A percentile compares a stretch with the other conserved stretches of the same genome.
Conservation (phyloP, 306 rosid species). For the Vachellia collinsii region DNA sequence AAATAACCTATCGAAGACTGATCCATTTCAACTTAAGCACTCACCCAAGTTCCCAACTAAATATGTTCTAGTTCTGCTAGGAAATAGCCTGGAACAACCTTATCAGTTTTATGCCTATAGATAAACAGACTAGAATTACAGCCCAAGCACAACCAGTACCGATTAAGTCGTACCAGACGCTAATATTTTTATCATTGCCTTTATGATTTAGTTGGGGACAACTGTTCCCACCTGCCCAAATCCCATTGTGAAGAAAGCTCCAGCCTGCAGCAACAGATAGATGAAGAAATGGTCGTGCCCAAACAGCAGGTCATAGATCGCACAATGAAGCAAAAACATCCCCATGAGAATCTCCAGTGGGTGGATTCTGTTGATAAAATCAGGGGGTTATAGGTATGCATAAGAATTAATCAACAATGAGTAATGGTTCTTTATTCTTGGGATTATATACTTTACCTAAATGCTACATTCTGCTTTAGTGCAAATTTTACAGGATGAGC, state of each 20-base stretch:
- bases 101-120: constrained; percentile 16
- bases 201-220: constrained; percentile 44
- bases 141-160: constrained; percentile 32
- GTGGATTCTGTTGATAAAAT: constrained; percentile 49
- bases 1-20: constrained; percentile 1
- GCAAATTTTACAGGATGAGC: constrained; percentile 3
- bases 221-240: constrained; percentile 59
- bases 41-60: neutral
- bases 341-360: constrained; percentile 67
- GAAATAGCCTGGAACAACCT: constrained; percentile 25
- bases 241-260: constrained; percentile 63
- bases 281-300: constrained; percentile 57
- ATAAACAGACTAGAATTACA: constrained; percentile 13
- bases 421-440: constrained; percentile 19
- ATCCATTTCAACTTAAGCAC: constrained; percentile 23
- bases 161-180: neutral
- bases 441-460: constrained; percentile 19
- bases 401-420: constrained; percentile 21
- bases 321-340: constrained; percentile 64
- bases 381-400: constrained; percentile 20
- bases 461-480: constrained; percentile 22
- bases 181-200: constrained; percentile 12
- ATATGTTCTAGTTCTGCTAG: constrained; percentile 31
- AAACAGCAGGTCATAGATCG: constrained; percentile 51
- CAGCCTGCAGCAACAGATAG: constrained; percentile 62